phyloP scores from a whole-genome alignment of 345 rosid species.

The Melaleuca quinquenervia region DNA sequence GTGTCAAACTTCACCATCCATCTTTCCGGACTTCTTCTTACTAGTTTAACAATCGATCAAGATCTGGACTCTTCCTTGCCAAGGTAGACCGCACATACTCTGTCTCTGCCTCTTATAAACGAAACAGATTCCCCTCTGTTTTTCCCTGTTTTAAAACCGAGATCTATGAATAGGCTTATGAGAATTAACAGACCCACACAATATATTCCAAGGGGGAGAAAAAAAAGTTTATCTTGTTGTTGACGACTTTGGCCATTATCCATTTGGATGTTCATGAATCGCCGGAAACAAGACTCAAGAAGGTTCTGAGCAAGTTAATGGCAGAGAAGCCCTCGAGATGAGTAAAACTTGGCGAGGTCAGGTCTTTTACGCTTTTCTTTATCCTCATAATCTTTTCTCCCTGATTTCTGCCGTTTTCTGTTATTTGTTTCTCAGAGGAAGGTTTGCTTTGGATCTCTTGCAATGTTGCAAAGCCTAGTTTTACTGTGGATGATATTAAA shows the following conservation, averaged over 20 bases:
- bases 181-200: not conserved
- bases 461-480: slow-evolving; percentile 15
- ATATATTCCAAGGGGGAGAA: too few species aligned
- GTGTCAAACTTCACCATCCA: too few species aligned
- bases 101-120: not conserved
- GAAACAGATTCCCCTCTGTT: not conserved
- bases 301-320: slow-evolving; percentile 52
- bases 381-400: not conserved
- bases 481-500: slow-evolving; percentile 50
- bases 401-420: not conserved
- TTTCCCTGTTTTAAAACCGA: not conserved
- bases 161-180: not conserved
- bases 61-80: not conserved
- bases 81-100: not conserved
- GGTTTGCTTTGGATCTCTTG: slow-evolving; percentile 31
- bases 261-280: not conserved
- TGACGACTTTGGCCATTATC: not conserved
- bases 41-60: not conserved
- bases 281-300: slow-evolving; percentile 6
- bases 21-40: not conserved
- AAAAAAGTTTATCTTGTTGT: too few species aligned
- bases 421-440: slow-evolving; percentile 1
- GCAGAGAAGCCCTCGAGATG: slow-evolving; percentile 49
- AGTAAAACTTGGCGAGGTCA: slow-evolving; percentile 47
- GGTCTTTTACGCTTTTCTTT: not conserved